These are phyloP conservation scores for Apiotrichum akiyoshidainum DNA, from an alignment of 1,284 basidiomycete species.

Conservation along the genomic window DNA sequence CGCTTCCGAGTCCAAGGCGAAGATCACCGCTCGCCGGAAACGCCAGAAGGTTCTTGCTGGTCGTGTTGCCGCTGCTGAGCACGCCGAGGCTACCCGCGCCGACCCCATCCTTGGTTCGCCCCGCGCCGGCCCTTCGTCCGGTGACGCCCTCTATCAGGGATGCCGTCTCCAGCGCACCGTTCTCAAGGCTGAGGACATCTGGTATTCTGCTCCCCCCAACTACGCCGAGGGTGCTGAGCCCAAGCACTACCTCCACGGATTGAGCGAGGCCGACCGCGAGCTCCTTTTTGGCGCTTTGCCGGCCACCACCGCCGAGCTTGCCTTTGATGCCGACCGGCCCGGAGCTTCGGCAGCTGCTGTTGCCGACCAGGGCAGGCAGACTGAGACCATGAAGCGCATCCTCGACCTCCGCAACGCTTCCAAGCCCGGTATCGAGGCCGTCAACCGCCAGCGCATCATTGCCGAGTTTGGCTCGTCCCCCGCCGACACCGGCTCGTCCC, in stretches of 20 bases:
- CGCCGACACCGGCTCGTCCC: constrained; percentile 70
- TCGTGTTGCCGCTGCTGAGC: constrained; percentile 1
- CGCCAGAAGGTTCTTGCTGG: constrained; percentile 13
- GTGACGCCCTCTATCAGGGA: constrained; percentile 25
- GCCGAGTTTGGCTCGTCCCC: constrained; percentile 63
- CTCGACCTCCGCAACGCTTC: constrained; percentile 84
- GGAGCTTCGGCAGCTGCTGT: constrained; percentile 10
- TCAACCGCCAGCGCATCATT: constrained; percentile 79
- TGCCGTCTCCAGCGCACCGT: constrained; percentile 30
- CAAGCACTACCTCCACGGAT: constrained; percentile 31
- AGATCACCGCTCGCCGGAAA: constrained; percentile 18
- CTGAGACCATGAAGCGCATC: constrained; percentile 64
- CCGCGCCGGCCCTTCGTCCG: constrained; percentile 14
- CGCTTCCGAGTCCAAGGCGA: constrained; percentile 12
- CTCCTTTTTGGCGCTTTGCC: constrained; percentile 47
- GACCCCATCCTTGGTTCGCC: constrained; percentile 22
- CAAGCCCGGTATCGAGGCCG: constrained; percentile 74
- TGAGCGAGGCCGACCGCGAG: constrained; percentile 34
- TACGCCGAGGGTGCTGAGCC: constrained; percentile 38
- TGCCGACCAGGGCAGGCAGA: constrained; percentile 59
- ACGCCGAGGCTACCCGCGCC: constrained; percentile 8
- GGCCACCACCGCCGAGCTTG: constrained; percentile 31
- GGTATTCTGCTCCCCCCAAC: constrained; percentile 39
- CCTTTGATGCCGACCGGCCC: constrained; percentile 22
- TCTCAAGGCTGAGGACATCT: constrained; percentile 32